Conservation (phyloP, 2,329 filamentous ascomycete species). For the Cladorrhinum sp. region DNA sequence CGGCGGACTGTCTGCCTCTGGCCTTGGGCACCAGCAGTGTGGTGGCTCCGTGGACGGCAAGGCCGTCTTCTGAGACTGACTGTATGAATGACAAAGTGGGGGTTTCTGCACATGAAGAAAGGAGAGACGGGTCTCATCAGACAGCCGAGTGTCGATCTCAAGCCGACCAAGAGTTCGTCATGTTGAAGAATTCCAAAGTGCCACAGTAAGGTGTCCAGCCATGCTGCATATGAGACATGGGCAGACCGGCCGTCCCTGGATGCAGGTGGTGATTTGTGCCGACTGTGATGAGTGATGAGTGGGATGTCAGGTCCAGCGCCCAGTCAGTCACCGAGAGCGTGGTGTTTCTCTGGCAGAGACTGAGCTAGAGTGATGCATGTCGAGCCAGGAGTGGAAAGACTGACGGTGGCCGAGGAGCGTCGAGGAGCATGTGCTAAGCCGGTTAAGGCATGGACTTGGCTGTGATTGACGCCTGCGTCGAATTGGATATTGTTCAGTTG, state of each 20-base stretch:
- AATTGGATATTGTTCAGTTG: constrained; percentile 8
- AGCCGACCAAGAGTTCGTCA: not conserved
- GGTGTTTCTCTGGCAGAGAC: not conserved
- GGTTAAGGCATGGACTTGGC: constrained; percentile 11
- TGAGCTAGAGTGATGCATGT: not conserved
- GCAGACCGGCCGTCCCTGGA: not conserved
- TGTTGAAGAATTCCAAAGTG: constrained; percentile 7
- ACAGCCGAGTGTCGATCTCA: constrained; percentile 21
- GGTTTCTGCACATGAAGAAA: constrained; percentile 7
- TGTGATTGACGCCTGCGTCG: not conserved
- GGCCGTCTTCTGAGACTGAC: not conserved
- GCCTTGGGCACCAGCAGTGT: not conserved
- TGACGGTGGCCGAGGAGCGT: not conserved
- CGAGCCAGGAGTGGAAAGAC: constrained; percentile 1
- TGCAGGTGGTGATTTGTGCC: too few relatives aligned
- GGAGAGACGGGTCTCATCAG: constrained; percentile 9
- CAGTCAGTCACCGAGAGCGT: not conserved
- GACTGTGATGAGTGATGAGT: not conserved
- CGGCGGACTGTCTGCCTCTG: not conserved
- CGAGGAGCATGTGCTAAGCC: constrained; percentile 10
- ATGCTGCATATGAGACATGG: constrained; percentile 13
- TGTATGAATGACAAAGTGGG: not conserved
- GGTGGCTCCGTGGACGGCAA: not conserved
- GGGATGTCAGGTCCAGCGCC: not conserved
- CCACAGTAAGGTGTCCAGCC: constrained; percentile 1